Percentiles rank a stretch among this genome's conserved stretches.
Evolutionary conservation across 2,329 filamentous ascomycete species (phyloP).

Genomic region (Penicillium nordicum): DNA sequence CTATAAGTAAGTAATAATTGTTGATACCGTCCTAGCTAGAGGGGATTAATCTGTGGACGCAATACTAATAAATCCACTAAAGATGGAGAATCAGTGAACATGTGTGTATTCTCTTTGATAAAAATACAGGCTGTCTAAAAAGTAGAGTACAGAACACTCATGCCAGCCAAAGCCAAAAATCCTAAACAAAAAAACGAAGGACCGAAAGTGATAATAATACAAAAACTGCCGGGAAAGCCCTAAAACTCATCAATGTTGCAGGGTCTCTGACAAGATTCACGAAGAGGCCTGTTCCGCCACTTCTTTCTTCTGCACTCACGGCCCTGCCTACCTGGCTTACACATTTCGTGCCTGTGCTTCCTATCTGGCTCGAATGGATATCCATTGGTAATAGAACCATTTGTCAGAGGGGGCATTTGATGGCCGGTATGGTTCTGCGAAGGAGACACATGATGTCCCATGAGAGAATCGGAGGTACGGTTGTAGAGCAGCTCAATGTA

Average conservation of each 20-base stretch:
- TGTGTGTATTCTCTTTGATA: not conserved
- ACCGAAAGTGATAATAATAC: not conserved
- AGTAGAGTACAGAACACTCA: not conserved
- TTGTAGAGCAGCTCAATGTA: slow-evolving; percentile 45
- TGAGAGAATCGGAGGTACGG: slow-evolving; percentile 19
- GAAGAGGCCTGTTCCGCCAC: not conserved
- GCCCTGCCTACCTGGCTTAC: slow-evolving; percentile 3
- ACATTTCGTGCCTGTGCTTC: not conserved
- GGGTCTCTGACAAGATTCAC: not conserved
- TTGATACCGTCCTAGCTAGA: not conserved
- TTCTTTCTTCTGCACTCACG: slow-evolving; percentile 4
- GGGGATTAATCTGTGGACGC: not conserved
- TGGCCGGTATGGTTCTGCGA: slow-evolving; percentile 16
- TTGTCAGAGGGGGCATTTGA: not conserved
- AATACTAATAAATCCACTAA: not conserved
- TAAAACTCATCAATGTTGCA: slow-evolving; percentile 4
- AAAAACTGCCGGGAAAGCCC: not conserved
- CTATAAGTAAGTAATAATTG: not conserved
- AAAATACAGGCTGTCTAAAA: not conserved
- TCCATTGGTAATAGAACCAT: not conserved
- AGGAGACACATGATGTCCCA: not conserved
- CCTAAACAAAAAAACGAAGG: not conserved
- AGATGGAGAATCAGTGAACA: too few relatives aligned
- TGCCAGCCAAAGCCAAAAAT: not conserved
- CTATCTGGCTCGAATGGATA: not conserved